phyloP scores from a whole-genome alignment of 495 filamentous ascomycete genomes.

The Lepraria neglecta region DNA sequence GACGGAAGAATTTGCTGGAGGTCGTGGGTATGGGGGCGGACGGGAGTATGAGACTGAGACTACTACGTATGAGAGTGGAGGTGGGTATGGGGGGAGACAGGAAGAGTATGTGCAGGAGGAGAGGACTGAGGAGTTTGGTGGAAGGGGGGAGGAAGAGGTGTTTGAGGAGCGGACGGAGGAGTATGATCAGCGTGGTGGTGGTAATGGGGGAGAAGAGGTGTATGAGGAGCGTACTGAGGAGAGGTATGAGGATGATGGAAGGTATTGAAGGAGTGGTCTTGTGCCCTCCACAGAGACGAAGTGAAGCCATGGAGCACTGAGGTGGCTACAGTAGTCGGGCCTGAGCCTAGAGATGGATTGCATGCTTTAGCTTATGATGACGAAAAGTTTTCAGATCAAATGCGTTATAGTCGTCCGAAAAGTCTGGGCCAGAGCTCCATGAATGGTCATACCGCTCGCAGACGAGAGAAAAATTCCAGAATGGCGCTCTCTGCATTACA shows the following conservation, averaged over 20 bases:
- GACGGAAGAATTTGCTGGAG: not conserved
- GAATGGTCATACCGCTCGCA: too few relatives aligned
- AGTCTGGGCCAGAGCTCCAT: too few relatives aligned
- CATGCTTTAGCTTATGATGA: too few relatives aligned
- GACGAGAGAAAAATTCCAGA: too few relatives aligned
- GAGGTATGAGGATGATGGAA: not conserved
- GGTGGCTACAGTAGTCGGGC: too few relatives aligned
- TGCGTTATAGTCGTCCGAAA: too few relatives aligned
- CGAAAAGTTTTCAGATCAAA: too few relatives aligned
- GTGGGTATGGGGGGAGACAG: not conserved
- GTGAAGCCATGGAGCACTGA: too few relatives aligned
- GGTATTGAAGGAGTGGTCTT: not conserved
- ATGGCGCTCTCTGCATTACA: too few relatives aligned
- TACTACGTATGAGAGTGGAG: not conserved
- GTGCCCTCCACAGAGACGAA: too few relatives aligned
- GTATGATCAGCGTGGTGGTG: conserved; percentile 6
- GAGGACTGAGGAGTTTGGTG: not conserved
- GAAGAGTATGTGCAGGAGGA: conserved; percentile 10
- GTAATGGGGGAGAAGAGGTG: conserved; percentile 1
- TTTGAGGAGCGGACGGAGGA: conserved; percentile 1
- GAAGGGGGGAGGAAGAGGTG: conserved; percentile 11
- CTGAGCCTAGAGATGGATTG: too few relatives aligned
- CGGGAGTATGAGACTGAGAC: conserved; percentile 10
- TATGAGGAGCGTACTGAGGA: not conserved
- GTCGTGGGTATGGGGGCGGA: conserved; percentile 8